These are phyloP conservation scores for Phyllosticta citriasiana DNA, from an alignment of 2,329 filamentous ascomycete species.

Conservation along the genomic window DNA sequence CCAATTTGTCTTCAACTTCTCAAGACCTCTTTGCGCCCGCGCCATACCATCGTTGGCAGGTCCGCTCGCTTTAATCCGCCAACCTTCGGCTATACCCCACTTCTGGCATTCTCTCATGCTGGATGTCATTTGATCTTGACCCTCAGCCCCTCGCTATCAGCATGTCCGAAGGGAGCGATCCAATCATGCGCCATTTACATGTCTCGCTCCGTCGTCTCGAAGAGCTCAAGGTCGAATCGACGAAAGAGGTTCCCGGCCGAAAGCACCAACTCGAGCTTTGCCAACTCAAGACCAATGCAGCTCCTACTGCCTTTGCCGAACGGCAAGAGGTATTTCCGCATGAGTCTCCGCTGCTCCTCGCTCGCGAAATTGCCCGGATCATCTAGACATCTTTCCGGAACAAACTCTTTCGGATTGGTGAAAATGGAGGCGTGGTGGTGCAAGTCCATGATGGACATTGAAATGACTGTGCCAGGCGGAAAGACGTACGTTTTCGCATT, in stretches of 20 bases:
- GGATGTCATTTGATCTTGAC: constrained; percentile 8
- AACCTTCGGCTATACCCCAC: neutral
- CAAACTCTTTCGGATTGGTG: constrained; percentile 11
- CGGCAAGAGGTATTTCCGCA: constrained; percentile 14
- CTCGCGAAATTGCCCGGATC: constrained; percentile 3
- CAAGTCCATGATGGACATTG: constrained; percentile 12
- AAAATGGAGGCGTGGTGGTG: constrained; percentile 14
- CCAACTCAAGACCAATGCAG: constrained; percentile 14
- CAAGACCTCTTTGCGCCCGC: too few relatives aligned
- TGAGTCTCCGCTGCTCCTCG: neutral
- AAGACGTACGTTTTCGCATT: constrained; percentile 9
- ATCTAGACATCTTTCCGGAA: constrained; percentile 14
- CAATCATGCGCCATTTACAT: constrained; percentile 11
- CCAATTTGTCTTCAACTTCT: too few relatives aligned
- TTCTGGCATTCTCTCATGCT: neutral
- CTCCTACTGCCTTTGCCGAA: constrained; percentile 14
- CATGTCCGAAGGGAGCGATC: constrained; percentile 10
- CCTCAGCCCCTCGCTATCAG: constrained; percentile 12
- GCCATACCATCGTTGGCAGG: neutral
- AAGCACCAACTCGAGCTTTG: neutral
- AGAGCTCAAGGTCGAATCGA: constrained; percentile 3
- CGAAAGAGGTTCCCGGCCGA: neutral
- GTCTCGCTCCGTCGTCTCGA: constrained; percentile 12
- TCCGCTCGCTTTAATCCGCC: neutral
- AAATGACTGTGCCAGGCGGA: constrained; percentile 12